Conservation (phyloP, 495 filamentous ascomycete genomes). For the Platismatia glauca region DNA sequence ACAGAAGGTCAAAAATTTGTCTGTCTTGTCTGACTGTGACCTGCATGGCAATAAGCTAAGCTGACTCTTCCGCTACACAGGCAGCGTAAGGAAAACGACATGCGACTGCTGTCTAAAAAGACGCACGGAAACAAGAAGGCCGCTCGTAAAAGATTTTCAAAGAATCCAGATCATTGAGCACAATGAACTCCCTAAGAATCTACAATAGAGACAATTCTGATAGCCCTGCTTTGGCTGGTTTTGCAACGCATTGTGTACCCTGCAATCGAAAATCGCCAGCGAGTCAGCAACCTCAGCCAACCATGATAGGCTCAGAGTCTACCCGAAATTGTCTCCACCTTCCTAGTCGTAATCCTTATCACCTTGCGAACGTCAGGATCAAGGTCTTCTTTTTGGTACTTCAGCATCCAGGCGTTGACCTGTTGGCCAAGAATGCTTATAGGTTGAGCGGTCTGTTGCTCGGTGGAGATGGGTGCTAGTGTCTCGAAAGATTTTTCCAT, state of each 20-base stretch:
- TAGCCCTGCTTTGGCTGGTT: slow-evolving; percentile 8
- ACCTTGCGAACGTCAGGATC: slow-evolving; percentile 61
- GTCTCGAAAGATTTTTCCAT: slow-evolving; percentile 35
- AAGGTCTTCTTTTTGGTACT: slow-evolving; percentile 45
- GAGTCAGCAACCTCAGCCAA: background rate
- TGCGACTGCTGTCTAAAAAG: slow-evolving; percentile 68
- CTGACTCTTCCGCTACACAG: slow-evolving; percentile 34
- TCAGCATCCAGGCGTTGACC: slow-evolving; percentile 51
- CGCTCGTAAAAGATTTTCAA: slow-evolving; percentile 44
- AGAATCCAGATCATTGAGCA: slow-evolving; percentile 22
- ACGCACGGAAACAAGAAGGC: slow-evolving; percentile 71
- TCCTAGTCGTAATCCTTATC: slow-evolving; percentile 46
- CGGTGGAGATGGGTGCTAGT: background rate
- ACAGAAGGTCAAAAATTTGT: slow-evolving; percentile 56
- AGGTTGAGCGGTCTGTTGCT: slow-evolving; percentile 21
- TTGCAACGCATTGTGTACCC: slow-evolving; percentile 13
- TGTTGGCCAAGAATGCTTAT: slow-evolving; percentile 39
- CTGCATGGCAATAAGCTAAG: slow-evolving; percentile 1
- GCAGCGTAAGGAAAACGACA: slow-evolving; percentile 60
- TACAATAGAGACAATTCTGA: background rate
- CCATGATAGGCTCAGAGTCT: slow-evolving; percentile 6
- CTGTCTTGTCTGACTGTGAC: slow-evolving; percentile 33
- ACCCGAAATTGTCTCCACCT: slow-evolving; percentile 18
- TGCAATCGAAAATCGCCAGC: background rate
- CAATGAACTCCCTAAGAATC: background rate